Base-by-base conservation (phyloP, 2,329 filamentous ascomycete species). In the Monascus ruber region DNA sequence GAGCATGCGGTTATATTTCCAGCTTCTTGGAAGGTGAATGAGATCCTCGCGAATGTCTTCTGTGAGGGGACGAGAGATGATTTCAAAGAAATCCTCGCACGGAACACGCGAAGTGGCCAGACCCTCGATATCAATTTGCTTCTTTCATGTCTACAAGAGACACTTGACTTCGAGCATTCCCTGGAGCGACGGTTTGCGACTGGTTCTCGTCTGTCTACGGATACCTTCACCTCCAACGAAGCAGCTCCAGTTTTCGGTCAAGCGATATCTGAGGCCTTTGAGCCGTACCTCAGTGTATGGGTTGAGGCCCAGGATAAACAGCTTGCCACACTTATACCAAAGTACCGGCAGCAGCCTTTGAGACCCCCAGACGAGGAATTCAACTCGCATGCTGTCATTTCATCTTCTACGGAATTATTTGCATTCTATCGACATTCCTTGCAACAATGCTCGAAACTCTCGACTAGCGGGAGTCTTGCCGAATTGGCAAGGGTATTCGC, bases 281-380 rank as follows among this genome's bases (percentile, higher is more conserved):
- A 96, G 63, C 91, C 91, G 1, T 98, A 96, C 60, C 73, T 98
- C 47, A 94, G 86, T 57, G 69, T 98, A 4, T 98, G 91, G 91
- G 87, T 98, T 1, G 89, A 96, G 43, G 89, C 86, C 6, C 91
- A 96, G 62, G 89, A 95, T 62, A 89, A 80, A 51, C 82, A 94
- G 52, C 71, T 96, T 42, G 82, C 86, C 5, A 64, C 71, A 5
- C 78, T 96, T 64, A 85, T 98, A 47, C 87, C 87, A 0, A 86
- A 79, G 58, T 96, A 96, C 63, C 85, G 83, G 47, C 76, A 74
- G 43, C 86, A 94, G 50, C 83, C 86, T 0, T 72, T 94, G 2
- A 73, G 87, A 32, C 79, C 85, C 3, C 68, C 75, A 0, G 91
- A 95, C 48, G 91, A 98, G 51, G 91, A 98, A 40, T 96, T 96